Base-by-base conservation (phyloP, 352 stramenopile species). In the Lagenidium sp. region DNA sequence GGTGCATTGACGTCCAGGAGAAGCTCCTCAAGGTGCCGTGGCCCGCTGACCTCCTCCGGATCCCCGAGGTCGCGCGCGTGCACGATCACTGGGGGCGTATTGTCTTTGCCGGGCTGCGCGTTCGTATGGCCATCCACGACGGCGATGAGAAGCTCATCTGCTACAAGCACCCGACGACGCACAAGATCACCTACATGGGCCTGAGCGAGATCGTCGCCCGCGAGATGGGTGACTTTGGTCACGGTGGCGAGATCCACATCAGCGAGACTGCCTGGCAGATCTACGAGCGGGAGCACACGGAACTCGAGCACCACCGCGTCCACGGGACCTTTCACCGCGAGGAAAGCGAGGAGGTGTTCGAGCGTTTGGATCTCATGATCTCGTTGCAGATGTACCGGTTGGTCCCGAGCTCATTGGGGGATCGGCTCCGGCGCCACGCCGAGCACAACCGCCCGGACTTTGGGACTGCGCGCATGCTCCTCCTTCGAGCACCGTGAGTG, bases 51-150 rank as follows among this genome's bases (percentile, higher is more conserved):
- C 40, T 89, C 25, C 43, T 80, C 6, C 60, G 82, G 36, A 57
- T 52, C 30, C 50, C 69, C 34, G 68, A 63, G 7, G 60, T 63
- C 16, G 47, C 50, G n/a, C 57, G 66, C 31, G 35, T 79, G 28
- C 68, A 71, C 44, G 63, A 84, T 39, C 59, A 65, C 11, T 85
- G 72, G 72, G 69, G 72, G 4, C 57, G 57, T 19, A 20, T 80
- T 15, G 22, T 88, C 3, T 91, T 91, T 40, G 69, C 68, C 32
- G 78, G 78, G 0, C 60, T 91, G 13, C 70, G 78, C 7, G 76
- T 91, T 6, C 75, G 78, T 16, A 88, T 91, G 73, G 73, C 66
- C 15, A 80, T 91, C 53, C 78, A 91, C 58, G 60, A 82, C 38
- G 73, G 66, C 10, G 73, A 83, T 40, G 63, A 77, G 3, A 59